Evolutionary conservation across 2,329 filamentous ascomycete genomes (phyloP).

Genomic region (Nigrospora oryzae): DNA sequence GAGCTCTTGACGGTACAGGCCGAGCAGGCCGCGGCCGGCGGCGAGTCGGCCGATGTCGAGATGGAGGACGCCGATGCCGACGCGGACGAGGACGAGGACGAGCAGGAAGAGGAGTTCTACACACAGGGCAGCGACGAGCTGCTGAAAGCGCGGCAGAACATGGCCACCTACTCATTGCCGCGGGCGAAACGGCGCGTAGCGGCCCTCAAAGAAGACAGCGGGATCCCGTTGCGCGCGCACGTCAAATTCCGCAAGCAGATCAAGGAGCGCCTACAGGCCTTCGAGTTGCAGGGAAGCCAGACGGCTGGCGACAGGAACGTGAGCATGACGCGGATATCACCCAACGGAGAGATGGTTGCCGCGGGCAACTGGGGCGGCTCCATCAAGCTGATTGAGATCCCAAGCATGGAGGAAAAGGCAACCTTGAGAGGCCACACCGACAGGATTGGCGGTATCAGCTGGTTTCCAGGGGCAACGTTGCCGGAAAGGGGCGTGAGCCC

Average conservation of each 20-base stretch:
- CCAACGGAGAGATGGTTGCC: conserved; percentile 73
- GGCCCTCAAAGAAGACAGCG: conserved; percentile 72
- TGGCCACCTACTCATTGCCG: conserved; percentile 78
- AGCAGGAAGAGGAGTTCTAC: conserved; percentile 91
- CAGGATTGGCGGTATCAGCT: conserved; percentile 82
- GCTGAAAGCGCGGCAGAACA: conserved; percentile 65
- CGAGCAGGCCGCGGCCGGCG: conserved; percentile 44
- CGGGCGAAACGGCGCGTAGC: conserved; percentile 69
- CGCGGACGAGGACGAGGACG: conserved; percentile 53
- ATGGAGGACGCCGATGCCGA: conserved; percentile 51
- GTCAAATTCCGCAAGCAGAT: conserved; percentile 86
- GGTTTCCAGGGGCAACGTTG: conserved; percentile 77
- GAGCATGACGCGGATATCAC: conserved; percentile 85
- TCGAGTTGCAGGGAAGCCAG: conserved; percentile 90
- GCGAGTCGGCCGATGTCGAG: conserved; percentile 46
- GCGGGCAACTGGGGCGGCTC: conserved; percentile 91
- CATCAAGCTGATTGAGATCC: conserved; percentile 78
- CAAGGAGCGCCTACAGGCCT: conserved; percentile 72
- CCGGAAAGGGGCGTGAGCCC: conserved; percentile 62
- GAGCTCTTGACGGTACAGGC: conserved; percentile 68
- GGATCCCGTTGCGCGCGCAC: conserved; percentile 79
- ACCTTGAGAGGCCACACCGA: conserved; percentile 78
- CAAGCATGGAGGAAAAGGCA: conserved; percentile 68
- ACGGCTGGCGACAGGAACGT: conserved; percentile 85
- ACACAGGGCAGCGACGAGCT: conserved; percentile 71